phyloP scores from a whole-genome alignment of 768 basidiomycete genomes.

The Ephemerocybe angulata region DNA sequence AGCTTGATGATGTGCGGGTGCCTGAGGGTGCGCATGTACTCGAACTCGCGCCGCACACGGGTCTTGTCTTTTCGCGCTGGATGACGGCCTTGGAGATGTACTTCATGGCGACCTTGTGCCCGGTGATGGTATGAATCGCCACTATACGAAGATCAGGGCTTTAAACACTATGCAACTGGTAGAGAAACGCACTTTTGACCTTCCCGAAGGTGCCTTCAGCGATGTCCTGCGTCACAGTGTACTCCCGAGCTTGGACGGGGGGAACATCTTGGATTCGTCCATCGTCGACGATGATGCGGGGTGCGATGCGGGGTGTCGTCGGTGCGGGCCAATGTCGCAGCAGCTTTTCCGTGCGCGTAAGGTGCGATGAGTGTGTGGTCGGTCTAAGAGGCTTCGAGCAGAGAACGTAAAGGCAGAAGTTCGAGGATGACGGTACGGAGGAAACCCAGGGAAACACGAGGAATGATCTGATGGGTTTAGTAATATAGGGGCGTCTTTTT shows the following conservation, averaged over 20 bases:
- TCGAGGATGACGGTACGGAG: background rate
- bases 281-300: constrained; percentile 20
- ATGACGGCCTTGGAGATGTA: constrained; percentile 95
- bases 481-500: background rate
- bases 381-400: background rate
- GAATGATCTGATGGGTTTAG: background rate
- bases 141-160: constrained; percentile 44
- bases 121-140: constrained; percentile 91
- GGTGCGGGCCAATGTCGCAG: background rate
- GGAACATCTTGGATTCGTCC: constrained; percentile 32
- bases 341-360: no score
- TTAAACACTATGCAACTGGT: constrained; percentile 8
- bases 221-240: constrained; percentile 81
- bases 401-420: background rate
- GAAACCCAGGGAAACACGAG: background rate
- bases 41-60: constrained; percentile 90
- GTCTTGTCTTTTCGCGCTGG: constrained; percentile 88
- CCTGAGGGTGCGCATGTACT: constrained; percentile 90
- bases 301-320: background rate
- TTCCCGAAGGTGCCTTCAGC: constrained; percentile 98
- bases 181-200: constrained; percentile 84
- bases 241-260: constrained; percentile 86
- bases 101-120: constrained; percentile 97
- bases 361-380: no score
- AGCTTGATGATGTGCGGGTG: constrained; percentile 99